Conservation (phyloP, 805 yeast species). For the Monosporozyma siamensis region DNA sequence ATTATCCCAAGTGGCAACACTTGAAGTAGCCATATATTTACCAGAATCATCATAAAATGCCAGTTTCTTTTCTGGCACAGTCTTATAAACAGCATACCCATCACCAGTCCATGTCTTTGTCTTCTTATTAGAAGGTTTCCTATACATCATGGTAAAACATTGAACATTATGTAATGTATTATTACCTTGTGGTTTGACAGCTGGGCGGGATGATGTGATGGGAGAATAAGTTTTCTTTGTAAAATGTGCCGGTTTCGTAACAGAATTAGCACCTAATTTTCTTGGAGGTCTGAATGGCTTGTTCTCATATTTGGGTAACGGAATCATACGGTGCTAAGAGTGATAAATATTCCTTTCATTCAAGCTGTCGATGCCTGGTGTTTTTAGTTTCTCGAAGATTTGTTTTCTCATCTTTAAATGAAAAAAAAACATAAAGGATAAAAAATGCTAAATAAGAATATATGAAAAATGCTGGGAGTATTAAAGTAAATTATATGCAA, state of each 20-base stretch:
- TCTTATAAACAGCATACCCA: constrained; percentile 44
- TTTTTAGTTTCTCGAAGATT: neutral
- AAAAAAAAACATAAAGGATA: too few relatives aligned
- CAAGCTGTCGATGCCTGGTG: too few relatives aligned
- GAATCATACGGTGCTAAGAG: constrained; percentile 14
- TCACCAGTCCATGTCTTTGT: constrained; percentile 95
- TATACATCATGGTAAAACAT: constrained; percentile 42
- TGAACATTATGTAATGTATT: neutral
- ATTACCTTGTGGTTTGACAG: neutral
- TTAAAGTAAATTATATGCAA: neutral
- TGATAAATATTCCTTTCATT: too few relatives aligned
- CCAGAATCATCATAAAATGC: constrained; percentile 23
- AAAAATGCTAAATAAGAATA: neutral
- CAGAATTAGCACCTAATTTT: constrained; percentile 3
- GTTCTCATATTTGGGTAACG: constrained; percentile 27
- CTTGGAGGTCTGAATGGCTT: constrained; percentile 48
- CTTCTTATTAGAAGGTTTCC: constrained; percentile 67
- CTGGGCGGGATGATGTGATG: too few relatives aligned
- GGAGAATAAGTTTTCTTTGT: neutral
- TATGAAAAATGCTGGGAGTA: too few relatives aligned
- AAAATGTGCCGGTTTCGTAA: neutral
- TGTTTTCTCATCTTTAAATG: too few relatives aligned
- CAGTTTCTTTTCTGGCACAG: constrained; percentile 14
- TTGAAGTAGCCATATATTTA: constrained; percentile 22
- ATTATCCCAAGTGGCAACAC: constrained; percentile 10